Base-by-base conservation (phyloP, 352 stramenopile genomes). In the Blastocystis sp. region DNA sequence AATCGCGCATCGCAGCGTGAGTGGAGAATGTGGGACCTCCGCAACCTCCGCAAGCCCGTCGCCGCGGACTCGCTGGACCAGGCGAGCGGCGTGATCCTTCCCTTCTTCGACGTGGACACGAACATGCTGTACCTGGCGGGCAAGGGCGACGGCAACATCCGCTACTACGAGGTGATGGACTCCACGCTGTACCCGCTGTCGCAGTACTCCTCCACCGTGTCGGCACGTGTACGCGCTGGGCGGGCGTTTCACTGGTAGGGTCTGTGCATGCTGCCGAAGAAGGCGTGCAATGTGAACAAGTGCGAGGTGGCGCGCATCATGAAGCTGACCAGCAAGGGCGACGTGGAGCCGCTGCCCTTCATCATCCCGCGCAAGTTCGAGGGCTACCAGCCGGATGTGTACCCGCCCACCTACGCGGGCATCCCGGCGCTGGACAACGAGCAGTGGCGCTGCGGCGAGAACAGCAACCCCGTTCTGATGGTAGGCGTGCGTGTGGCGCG, bases 301-400 rank as follows among this genome's bases (percentile, higher is more conserved):
- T 98, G 96, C 91, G 98, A 99, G 93, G 98, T 97, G 0, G 93
- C 95, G 21, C 95, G 97, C 77, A 92, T 98, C 66, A 91, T 98
- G 70, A 98, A 98, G 93, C 93, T 98, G 90, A 96, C 97, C 51
- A 97, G 94, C 63, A 98, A 98, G 90, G 77, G 77, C 13, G 95
- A 95, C 55, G 96, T 99, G 45, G 96, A 99, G 92, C 96, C 96
- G 24, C 93, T 99, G 13, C 93, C 90, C 29, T 97, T 96, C 93
- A 97, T 93, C 90, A 67, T 82, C 80, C 98, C 98, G 59, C 94
- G 97, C 88, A 99, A 99, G 93, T 98, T 95, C 88, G 97, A 99
- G 91, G 96, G 95, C 33, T 99, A 99, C 93, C 97, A 99, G 93
- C 95, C 98, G 90, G 97, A 99, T 92, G 97, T 99, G 91, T 99